Percentiles rank a stretch among this genome's conserved stretches.
phyloP scores from a whole-genome alignment of 805 yeast species.

The Kodamaea fukazawae region DNA sequence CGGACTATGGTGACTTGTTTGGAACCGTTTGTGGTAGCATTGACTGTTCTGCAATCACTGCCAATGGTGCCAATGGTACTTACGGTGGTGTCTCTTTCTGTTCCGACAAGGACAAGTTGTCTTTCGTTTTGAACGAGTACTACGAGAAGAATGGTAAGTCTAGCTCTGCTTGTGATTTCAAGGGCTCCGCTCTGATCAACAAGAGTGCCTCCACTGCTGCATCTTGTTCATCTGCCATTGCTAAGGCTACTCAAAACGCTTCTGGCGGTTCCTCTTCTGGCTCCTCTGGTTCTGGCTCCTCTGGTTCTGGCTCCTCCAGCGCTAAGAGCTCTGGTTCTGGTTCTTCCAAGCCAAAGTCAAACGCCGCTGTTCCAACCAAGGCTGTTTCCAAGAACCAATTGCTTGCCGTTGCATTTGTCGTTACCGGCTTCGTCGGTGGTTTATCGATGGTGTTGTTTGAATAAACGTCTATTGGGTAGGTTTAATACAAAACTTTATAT shows the following conservation, averaged over 20 bases:
- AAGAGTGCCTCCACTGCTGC: conserved; percentile 26
- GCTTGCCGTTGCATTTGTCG: conserved; percentile 30
- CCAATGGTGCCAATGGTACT: conserved; percentile 60
- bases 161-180: conserved; percentile 61
- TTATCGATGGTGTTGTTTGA: conserved; percentile 31
- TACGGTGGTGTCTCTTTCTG: conserved; percentile 79
- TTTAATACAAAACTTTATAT: background rate
- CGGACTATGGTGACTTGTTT: conserved; percentile 61
- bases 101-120: conserved; percentile 58
- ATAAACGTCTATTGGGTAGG: conserved; percentile 5
- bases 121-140: conserved; percentile 54
- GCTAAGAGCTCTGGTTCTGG: conserved; percentile 24
- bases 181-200: conserved; percentile 58
- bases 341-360: conserved; percentile 15
- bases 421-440: conserved; percentile 45
- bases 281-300: conserved; percentile 24
- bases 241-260: conserved; percentile 14
- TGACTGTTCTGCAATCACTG: conserved; percentile 60
- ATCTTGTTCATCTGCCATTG: conserved; percentile 28
- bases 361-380: conserved; percentile 17
- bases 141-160: conserved; percentile 39
- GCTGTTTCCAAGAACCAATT: conserved; percentile 31
- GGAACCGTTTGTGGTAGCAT: conserved; percentile 54
- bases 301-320: conserved; percentile 21
- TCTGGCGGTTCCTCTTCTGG: conserved; percentile 18